Percentiles rank a stretch among this genome's conserved stretches.
These are phyloP conservation scores for Mycena chlorophos DNA, from an alignment of 768 basidiomycete genomes.

Conservation along the genomic window DNA sequence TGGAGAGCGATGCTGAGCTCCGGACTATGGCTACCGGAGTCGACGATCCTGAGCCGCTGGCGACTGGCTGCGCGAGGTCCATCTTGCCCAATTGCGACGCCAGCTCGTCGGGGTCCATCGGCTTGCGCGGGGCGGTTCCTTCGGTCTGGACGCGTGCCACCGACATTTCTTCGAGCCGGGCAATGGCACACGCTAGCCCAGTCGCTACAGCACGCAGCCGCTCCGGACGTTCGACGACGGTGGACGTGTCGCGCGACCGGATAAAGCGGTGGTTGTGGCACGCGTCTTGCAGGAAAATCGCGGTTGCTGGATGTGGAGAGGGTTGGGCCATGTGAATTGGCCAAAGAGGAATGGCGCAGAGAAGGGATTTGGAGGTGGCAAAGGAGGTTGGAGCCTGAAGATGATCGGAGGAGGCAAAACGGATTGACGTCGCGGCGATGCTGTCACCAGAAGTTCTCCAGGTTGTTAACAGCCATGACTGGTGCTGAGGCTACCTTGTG, in stretches of 20 bases:
- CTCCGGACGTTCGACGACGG: constrained; percentile 89
- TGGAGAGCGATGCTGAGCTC: constrained; percentile 54
- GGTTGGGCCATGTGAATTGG: background rate
- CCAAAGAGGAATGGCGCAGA: too few relatives aligned
- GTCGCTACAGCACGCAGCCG: constrained; percentile 81
- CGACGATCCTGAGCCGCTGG: constrained; percentile 12
- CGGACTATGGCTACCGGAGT: constrained; percentile 48
- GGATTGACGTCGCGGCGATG: too few relatives aligned
- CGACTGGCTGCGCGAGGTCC: constrained; percentile 30
- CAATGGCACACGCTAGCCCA: constrained; percentile 78
- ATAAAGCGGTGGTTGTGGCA: constrained; percentile 78
- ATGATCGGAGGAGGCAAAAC: too few relatives aligned
- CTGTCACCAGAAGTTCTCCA: too few relatives aligned
- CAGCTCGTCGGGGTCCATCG: constrained; percentile 40
- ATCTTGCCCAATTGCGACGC: constrained; percentile 47
- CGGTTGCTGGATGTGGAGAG: constrained; percentile 5
- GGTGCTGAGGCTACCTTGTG: too few relatives aligned
- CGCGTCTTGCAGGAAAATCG: constrained; percentile 64
- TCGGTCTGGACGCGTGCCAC: constrained; percentile 11
- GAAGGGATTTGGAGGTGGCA: too few relatives aligned
- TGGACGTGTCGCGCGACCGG: constrained; percentile 69
- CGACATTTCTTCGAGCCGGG: constrained; percentile 57
- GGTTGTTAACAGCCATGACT: too few relatives aligned
- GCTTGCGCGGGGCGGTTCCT: background rate
- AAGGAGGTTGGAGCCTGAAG: too few relatives aligned